These are phyloP conservation scores for Planoprotostelium fungivorum DNA, from an alignment of 78 protist species.

Conservation along the genomic window DNA sequence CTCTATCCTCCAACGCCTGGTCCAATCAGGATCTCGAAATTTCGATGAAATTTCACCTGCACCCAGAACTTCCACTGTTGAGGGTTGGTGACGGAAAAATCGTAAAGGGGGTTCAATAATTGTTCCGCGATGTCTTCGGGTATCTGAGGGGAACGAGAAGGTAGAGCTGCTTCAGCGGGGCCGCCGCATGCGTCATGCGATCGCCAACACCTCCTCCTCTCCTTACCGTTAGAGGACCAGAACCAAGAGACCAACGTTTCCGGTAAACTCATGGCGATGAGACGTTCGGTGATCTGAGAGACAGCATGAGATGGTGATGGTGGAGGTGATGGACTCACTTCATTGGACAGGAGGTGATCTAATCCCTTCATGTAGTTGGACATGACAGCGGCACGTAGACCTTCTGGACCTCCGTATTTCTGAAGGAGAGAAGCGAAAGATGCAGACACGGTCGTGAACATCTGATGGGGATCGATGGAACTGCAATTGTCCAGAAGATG, in stretches of 20 bases:
- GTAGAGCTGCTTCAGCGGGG: not conserved
- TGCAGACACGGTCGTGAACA: not conserved
- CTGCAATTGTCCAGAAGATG: not conserved
- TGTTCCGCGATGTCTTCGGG: not conserved
- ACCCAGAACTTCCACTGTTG: not conserved
- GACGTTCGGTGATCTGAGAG: not conserved
- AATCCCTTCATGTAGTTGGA: not conserved
- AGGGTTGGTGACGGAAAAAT: not conserved
- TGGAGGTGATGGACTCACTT: not conserved
- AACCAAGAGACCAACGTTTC: not conserved
- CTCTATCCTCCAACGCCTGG: not conserved
- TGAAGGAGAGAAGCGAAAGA: not conserved
- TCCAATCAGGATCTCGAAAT: not conserved
- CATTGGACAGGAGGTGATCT: not conserved
- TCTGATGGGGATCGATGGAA: not conserved
- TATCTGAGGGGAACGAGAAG: not conserved
- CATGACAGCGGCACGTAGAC: not conserved
- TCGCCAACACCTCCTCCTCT: not conserved
- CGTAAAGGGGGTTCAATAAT: not conserved
- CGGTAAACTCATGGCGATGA: not conserved
- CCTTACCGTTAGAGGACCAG: not conserved
- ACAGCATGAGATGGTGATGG: not conserved
- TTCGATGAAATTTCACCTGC: not conserved
- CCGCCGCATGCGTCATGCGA: not conserved
- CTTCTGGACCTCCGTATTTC: not conserved